Evolutionary conservation across 306 rosid genomes (phyloP), one percentile per base, ranked within the genome.

Genomic region (Amphicarpaea edgeworthii): DNA sequence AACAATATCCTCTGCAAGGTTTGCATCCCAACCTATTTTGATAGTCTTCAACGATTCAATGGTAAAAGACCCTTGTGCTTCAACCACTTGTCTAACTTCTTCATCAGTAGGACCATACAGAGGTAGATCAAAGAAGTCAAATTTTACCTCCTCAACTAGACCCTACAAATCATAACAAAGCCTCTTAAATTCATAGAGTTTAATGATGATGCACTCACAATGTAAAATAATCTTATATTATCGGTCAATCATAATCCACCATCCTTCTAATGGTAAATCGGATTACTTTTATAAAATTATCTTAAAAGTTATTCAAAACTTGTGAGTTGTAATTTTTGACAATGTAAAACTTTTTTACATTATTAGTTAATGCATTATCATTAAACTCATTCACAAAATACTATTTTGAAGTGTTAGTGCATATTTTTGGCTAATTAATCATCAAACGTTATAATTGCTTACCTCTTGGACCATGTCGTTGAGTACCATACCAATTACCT

Each of bases 381-480:
- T n/a, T n/a, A n/a, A n/a, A n/a, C n/a, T n/a, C n/a, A n/a, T n/a
- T n/a, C n/a, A n/a, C n/a, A 7, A 2, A 15, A 11, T 47, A 47
- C 8, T 47, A 47, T 47, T 47, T 47, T 47, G 9, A 47, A 47
- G 54, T 47, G 49, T 43, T 15, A 47, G 54, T 3, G n/a, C 0
- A n/a, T 19, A 46, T 15, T 15, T 19, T 15, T 45, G 1, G 7
- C 11, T 26, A n/a, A n/a, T 14, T 46, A 46, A n/a, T 49, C 9
- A 49, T 49, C 12, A 61, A n/a, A n/a, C n/a, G n/a, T n/a, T n/a
- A 30, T 0, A 14, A 34, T 34, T 4, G 4, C n/a, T 49, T 42
- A 87, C 95, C 86, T 90, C n/a, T n/a, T n/a, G n/a, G n/a, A n/a
- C n/a, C n/a, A 90, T 78, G 53, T 86, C 82, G 15, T 77, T 55